Base-by-base conservation (phyloP, 495 filamentous ascomycete species). In the Trichocladium uniseriatum region DNA sequence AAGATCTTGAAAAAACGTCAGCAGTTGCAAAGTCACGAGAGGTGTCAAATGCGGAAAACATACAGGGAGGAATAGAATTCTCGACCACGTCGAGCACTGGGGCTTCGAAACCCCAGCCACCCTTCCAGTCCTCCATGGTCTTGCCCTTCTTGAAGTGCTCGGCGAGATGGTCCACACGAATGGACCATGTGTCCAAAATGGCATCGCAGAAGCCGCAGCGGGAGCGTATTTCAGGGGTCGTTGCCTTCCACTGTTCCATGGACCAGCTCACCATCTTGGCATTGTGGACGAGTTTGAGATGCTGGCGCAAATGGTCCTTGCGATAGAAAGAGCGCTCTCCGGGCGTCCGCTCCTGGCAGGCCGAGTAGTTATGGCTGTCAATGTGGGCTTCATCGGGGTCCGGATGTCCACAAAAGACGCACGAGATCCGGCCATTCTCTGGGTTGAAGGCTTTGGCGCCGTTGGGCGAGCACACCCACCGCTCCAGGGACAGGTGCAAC, bases 251-350 rank as follows among this genome's bases (percentile, higher is more conserved):
- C 20, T 69, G 70, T 11, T 87, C 79, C 70, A 90, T 86, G 9
- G 74, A 60, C 58, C 69, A 72, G n/a, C 69, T 56, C 9, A 73
- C 71, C 46, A 79, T 75, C 52, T 80, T 83, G 27, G 78, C 79
- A 38, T 78, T 66, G 59, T 94, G 87, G 45, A 89, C 83, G 24
- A 91, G 79, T 36, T 83, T 79, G 18, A 94, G 66, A 59, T 94
- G 87, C 58, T 94, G 87, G 44, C 82, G 76, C 2, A 94, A 69
- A 59, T 94, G 85, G 57, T 94, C 87, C 65, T 91, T 94, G 14
- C 87, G 78, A 44, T 83, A 87, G 58, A 91, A 94, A 0, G 85
- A 85, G 1, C 87, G 76, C 43, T 86, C 81, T 32, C 74, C 67
- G 1, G 76, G 45, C 0, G 82, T 77, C 34, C 82, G 79, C 50